Evolutionary conservation across 2,329 filamentous ascomycete species (phyloP), one percentile per base, ranked within the genome.

Genomic region (Aspergillus sp.): DNA sequence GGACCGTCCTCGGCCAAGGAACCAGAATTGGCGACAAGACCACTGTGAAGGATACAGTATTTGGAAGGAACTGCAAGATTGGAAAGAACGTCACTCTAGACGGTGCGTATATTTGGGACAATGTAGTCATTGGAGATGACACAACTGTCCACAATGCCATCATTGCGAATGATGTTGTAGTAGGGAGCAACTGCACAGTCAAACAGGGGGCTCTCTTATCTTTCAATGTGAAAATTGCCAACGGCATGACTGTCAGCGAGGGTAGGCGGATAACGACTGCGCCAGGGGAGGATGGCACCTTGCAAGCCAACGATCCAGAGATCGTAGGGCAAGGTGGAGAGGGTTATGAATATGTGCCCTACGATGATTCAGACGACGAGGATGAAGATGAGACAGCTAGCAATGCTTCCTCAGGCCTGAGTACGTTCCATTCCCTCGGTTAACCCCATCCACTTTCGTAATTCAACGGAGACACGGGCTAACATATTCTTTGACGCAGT

Each of bases 41-140:
- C 63, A 82, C 79, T 0, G 83, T 99, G 33, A 81, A 81, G 8
- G 89, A 89, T 73, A 93, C 89, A 67, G 85, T 95, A 47, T 86
- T 99, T 59, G 95, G 95, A 33, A 85, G 89, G 60, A 83, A 89
- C 64, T 98, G 93, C 75, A 87, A 86, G 63, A 95, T 99, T 64
- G 95, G 95, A 6, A 88, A 85, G 64, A 90, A 95, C 63, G 93
- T 95, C 27, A 83, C 80, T 39, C 86, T 99, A 60, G 83, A 89
- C 48, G 83, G 91, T 64, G 89, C 90, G 20, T 93, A 91, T 66
- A 85, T 99, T 62, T 98, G 93, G 93, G 91, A 97, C 66, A 85
- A 92, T 66, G 86, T 86, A 0, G 83, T 83, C 5, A 85, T 99
- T 64, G 89, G 86, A 1, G 91, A 97, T 68, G 87, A 87, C 19